These are phyloP conservation scores for Lepidium aucheri DNA, from an alignment of 345 rosid species.

Conservation along the genomic window DNA sequence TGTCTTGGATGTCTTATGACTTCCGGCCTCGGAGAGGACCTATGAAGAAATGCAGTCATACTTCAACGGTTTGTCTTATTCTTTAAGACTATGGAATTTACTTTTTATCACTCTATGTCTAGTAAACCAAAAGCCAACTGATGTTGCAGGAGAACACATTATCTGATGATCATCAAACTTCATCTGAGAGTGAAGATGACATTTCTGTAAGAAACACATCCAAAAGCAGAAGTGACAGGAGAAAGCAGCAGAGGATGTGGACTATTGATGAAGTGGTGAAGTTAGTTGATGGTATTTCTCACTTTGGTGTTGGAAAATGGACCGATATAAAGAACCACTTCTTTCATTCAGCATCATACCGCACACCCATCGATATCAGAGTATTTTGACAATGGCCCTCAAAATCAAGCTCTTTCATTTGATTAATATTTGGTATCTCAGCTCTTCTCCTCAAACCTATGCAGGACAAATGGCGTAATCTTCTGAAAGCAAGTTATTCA, in stretches of 20 bases:
- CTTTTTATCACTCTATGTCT: neutral
- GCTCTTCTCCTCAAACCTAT: constrained; percentile 2
- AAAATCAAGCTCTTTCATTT: neutral
- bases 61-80: constrained; percentile 29
- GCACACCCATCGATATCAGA: constrained; percentile 90
- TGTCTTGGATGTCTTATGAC: constrained; percentile 24
- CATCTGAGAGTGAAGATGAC: constrained; percentile 63
- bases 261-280: constrained; percentile 65
- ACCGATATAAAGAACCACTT: constrained; percentile 71
- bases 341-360: constrained; percentile 55
- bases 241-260: constrained; percentile 93
- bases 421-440: neutral
- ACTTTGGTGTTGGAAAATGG: constrained; percentile 89
- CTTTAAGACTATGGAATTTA: neutral
- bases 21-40: constrained; percentile 34
- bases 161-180: constrained; percentile 34
- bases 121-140: neutral
- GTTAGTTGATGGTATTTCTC: constrained; percentile 78
- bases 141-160: constrained; percentile 31
- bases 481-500: constrained; percentile 52
- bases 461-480: constrained; percentile 98
- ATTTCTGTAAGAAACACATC: constrained; percentile 26
- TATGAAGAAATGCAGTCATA: constrained; percentile 28
- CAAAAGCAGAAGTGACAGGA: constrained; percentile 46
- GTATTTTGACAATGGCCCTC: constrained; percentile 29